Base-by-base conservation (phyloP, 1,139 yeast genomes). In the Candida frijolesensis region DNA sequence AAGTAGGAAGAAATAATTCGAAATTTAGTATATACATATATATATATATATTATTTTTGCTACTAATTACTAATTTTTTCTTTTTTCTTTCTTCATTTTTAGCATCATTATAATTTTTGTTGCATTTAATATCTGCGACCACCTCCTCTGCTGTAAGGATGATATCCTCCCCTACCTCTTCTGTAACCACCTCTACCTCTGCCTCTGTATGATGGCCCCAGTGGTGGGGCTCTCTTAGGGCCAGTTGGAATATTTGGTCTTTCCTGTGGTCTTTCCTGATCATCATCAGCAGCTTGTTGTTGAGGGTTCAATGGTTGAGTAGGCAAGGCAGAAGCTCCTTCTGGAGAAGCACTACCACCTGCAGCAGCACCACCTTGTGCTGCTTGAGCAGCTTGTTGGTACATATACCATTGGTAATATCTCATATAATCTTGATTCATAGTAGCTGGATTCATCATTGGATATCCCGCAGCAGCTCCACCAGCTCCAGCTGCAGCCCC, bases 341-440 rank as follows among this genome's bases (percentile, higher is more conserved):
- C 71, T 16, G 57, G 51, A 9, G 54, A 57, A 37, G 53, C 63
- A 25, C 54, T 18, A 1, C 45, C 38, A 16, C 59, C 39, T 35
- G 58, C 60, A n/a, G 47, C 43, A 32, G 50, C 33, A 46, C 51
- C 42, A 32, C 49, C 53, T n/a, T 45, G 51, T 4, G 63, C 63
- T 29, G 65, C 61, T 32, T 54, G 60, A 11, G 51, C 57, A 42
- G 62, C 62, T 67, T 83, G 80, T 61, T 83, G 87, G 51, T 72
- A 76, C 79, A 84, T 81, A 64, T 87, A 89, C 79, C 80, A 76
- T 59, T 86, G 89, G 68, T 86, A 92, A 90, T 89, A 84, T 64
- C 86, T 81, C 67, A 84, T 90, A 67, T 91, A 92, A 62, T 89
- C 96, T 48, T 86, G 85, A 89, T 89, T 86, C 80, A 87, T 85